phyloP scores from a whole-genome alignment of 352 stramenopile genomes.

The Elongisporangium undulatum region DNA sequence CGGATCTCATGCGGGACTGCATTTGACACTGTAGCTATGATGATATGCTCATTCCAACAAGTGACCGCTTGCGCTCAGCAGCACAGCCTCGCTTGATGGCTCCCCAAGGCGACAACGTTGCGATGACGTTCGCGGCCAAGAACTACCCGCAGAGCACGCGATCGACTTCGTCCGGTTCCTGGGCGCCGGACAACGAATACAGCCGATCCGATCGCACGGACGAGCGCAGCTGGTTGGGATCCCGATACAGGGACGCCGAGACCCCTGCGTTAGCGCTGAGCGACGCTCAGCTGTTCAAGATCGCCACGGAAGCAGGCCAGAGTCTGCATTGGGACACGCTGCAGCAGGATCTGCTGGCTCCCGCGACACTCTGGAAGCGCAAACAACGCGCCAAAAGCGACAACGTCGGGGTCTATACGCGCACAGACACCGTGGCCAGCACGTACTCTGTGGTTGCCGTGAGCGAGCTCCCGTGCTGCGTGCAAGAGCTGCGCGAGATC shows the following conservation, averaged over 20 bases:
- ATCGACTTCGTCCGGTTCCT: neutral
- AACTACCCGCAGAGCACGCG: neutral
- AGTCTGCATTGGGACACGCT: slow-evolving; percentile 27
- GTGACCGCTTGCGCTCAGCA: neutral
- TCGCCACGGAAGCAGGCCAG: slow-evolving; percentile 18
- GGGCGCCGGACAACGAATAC: neutral
- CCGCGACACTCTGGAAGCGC: slow-evolving; percentile 7
- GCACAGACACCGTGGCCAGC: slow-evolving; percentile 14
- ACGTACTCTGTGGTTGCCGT: slow-evolving; percentile 15
- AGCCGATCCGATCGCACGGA: neutral
- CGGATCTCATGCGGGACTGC: neutral
- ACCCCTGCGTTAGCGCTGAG: slow-evolving; percentile 17
- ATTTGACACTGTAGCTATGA: neutral
- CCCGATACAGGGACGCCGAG: neutral
- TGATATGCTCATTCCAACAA: neutral
- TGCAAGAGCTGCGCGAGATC: slow-evolving; percentile 31
- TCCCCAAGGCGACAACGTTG: neutral
- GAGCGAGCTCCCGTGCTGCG: slow-evolving; percentile 26
- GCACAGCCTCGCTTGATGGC: neutral
- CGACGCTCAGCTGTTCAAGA: slow-evolving; percentile 32
- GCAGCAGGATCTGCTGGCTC: slow-evolving; percentile 11
- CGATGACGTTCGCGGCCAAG: neutral
- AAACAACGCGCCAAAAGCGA: slow-evolving; percentile 3
- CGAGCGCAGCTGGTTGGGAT: neutral
- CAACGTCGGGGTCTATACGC: slow-evolving; percentile 20